Evolutionary conservation across 2,329 filamentous ascomycete species (phyloP).

Genomic region (Exutisphaerella laricina): DNA sequence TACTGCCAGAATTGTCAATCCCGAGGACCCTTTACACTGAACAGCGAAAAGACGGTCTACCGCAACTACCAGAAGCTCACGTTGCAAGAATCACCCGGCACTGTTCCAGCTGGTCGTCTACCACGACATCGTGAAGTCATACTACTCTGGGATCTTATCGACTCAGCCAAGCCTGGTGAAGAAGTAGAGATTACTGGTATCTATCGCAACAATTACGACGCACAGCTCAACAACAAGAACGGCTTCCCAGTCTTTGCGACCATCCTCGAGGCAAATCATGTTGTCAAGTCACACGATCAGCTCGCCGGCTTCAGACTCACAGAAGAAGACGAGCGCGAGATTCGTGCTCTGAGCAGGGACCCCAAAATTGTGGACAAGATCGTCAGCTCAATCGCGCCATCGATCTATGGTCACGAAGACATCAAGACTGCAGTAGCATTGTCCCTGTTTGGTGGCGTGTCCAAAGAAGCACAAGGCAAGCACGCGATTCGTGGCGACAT

Average conservation of each 20-base stretch:
- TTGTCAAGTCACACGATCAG: conserved; percentile 95
- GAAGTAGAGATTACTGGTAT: conserved; percentile 96
- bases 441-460: conserved; percentile 89
- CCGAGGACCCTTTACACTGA: conserved; percentile 87
- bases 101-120: conserved; percentile 89
- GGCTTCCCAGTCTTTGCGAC: conserved; percentile 98
- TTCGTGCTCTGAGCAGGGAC: conserved; percentile 80
- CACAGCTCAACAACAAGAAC: conserved; percentile 96
- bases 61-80: conserved; percentile 98
- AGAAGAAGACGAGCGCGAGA: conserved; percentile 88
- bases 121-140: conserved; percentile 92
- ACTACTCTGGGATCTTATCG: conserved; percentile 93
- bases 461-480: conserved; percentile 81
- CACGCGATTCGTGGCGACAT: conserved; percentile 95
- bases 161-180: conserved; percentile 92
- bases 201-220: conserved; percentile 97
- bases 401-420: conserved; percentile 93
- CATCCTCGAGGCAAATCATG: conserved; percentile 93
- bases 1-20: conserved; percentile 97
- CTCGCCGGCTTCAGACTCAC: conserved; percentile 93
- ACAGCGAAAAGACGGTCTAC: conserved; percentile 97
- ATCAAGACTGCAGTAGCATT: conserved; percentile 96
- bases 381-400: conserved; percentile 86
- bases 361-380: conserved; percentile 91
- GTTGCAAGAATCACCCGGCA: conserved; percentile 92